These are phyloP conservation scores for Cucurbita moschata DNA, from an alignment of 306 rosid genomes.

Conservation along the genomic window DNA sequence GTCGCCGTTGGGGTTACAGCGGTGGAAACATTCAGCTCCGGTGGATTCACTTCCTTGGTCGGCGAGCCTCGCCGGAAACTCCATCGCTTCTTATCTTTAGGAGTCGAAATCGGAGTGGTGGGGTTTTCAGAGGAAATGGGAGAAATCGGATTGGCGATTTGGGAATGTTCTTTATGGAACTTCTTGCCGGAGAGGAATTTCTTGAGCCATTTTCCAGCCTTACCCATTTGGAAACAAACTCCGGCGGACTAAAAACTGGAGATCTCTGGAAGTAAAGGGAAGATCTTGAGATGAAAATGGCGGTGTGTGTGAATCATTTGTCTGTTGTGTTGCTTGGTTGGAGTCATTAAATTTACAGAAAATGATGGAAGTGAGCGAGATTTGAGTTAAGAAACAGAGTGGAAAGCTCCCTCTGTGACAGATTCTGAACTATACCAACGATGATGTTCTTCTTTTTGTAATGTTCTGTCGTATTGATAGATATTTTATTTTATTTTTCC, in stretches of 20 bases:
- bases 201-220: conserved; percentile 68
- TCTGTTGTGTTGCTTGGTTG: neutral
- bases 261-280: neutral
- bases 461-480: neutral
- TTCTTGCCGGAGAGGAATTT: conserved; percentile 68
- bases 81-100: conserved; percentile 81
- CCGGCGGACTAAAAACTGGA: neutral
- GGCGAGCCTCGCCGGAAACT: conserved; percentile 81
- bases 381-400: neutral
- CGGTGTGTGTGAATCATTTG: neutral
- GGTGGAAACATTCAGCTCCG: conserved; percentile 15
- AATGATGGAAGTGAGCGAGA: neutral
- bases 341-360: neutral
- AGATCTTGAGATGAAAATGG: neutral
- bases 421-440: neutral
- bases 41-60: conserved; percentile 29
- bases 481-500: neutral
- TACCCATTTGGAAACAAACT: conserved; percentile 46
- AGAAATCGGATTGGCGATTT: conserved; percentile 14
- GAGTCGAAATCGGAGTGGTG: conserved; percentile 34
- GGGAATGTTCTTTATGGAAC: conserved; percentile 22
- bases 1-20: conserved; percentile 9
- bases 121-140: conserved; percentile 32
- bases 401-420: neutral
- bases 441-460: neutral